These are phyloP conservation scores for Acer negundo DNA, from an alignment of 345 rosid genomes.

Conservation along the genomic window DNA sequence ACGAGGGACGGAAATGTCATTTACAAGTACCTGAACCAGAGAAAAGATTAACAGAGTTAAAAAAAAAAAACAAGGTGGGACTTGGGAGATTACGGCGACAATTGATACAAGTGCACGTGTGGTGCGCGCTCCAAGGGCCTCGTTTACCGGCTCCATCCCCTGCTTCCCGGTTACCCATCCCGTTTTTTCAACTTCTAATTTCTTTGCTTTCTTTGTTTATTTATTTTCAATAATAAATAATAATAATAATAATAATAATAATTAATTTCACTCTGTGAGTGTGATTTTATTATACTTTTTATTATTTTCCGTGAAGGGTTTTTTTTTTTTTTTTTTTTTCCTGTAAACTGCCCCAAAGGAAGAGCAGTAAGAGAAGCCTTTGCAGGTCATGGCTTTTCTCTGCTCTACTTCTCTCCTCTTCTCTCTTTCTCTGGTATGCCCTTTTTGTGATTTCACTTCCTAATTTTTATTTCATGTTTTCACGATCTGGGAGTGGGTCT, in stretches of 20 bases:
- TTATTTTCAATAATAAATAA: neutral
- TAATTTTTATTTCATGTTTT: slow-evolving; percentile 18
- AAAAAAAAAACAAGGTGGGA: neutral
- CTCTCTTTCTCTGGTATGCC: slow-evolving; percentile 22
- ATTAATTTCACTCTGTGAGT: neutral
- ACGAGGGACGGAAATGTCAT: neutral
- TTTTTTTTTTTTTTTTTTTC: neutral
- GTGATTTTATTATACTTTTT: slow-evolving; percentile 16
- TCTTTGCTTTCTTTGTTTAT: neutral
- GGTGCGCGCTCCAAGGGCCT: slow-evolving; percentile 37
- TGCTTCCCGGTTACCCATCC: slow-evolving; percentile 34
- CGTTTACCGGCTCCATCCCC: slow-evolving; percentile 44
- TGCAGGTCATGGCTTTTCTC: slow-evolving; percentile 38
- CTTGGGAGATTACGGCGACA: slow-evolving; percentile 37
- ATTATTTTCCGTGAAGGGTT: slow-evolving; percentile 30
- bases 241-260: neutral
- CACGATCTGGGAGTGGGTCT: slow-evolving; percentile 27
- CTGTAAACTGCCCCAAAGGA: slow-evolving; percentile 35
- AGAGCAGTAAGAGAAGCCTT: slow-evolving; percentile 29
- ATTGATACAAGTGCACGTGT: slow-evolving; percentile 47
- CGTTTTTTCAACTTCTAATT: neutral
- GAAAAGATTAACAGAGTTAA: neutral
- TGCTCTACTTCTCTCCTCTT: slow-evolving; percentile 18
- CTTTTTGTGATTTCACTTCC: slow-evolving; percentile 9
- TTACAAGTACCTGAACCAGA: neutral